A percentile compares a stretch with the other conserved stretches of the same genome.
These are phyloP conservation scores for Plicaturopsis crispa DNA, from an alignment of 768 basidiomycete species.

Conservation along the genomic window DNA sequence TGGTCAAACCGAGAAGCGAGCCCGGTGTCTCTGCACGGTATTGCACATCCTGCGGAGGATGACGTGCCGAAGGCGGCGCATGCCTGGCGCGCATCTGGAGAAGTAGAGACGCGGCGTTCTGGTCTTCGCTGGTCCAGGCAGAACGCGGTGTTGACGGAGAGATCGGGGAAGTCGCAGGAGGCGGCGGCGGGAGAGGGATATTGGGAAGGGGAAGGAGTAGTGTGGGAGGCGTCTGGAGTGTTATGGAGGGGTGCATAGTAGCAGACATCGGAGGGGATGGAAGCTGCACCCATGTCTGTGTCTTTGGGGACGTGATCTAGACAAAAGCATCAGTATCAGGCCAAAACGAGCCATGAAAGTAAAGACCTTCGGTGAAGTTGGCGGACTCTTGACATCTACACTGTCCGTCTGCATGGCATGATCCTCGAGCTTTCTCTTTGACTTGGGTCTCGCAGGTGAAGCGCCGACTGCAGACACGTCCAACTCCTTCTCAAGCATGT, in stretches of 20 bases:
- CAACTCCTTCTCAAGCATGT: slow-evolving; percentile 37
- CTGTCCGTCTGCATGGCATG: slow-evolving; percentile 14
- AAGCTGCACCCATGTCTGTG: slow-evolving; percentile 12
- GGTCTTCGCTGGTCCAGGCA: slow-evolving; percentile 32
- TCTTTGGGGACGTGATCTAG: slow-evolving; percentile 11
- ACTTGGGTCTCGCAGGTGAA: background rate
- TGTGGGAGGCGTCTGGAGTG: slow-evolving; percentile 15
- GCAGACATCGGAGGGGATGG: slow-evolving; percentile 30
- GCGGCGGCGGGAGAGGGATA: slow-evolving; percentile 7
- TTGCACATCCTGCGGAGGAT: too few relatives aligned
- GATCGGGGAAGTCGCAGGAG: slow-evolving; percentile 12
- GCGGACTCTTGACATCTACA: slow-evolving; percentile 9
- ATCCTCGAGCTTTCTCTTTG: background rate
- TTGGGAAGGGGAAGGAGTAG: slow-evolving; percentile 23
- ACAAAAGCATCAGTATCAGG: slow-evolving; percentile 12
- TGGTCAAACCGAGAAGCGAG: too few relatives aligned
- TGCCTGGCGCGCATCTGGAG: slow-evolving; percentile 37
- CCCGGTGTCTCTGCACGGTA: too few relatives aligned
- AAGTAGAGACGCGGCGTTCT: slow-evolving; percentile 35
- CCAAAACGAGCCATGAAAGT: slow-evolving; percentile 25
- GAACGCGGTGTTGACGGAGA: slow-evolving; percentile 18
- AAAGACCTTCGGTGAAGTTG: slow-evolving; percentile 16
- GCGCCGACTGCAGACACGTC: background rate
- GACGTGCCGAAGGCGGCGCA: too few relatives aligned
- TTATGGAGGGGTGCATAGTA: slow-evolving; percentile 15